Conservation (phyloP, 1,284 basidiomycete genomes). For the Uromyces viciae-fabae region DNA sequence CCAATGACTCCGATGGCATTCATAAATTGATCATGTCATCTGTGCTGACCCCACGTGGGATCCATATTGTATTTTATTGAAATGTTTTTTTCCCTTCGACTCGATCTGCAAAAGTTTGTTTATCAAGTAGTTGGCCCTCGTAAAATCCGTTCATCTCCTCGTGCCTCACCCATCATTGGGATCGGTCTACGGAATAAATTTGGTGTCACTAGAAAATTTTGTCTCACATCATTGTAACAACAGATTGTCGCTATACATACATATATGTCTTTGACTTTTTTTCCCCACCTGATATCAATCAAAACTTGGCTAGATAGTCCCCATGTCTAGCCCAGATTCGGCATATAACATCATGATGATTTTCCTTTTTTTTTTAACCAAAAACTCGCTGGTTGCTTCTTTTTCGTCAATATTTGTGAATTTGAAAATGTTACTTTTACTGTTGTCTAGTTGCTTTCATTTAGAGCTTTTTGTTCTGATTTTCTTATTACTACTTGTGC, state of each 20-base stretch:
- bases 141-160: background rate
- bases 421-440: no score
- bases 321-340: no score
- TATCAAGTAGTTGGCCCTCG: background rate
- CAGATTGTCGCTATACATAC: background rate
- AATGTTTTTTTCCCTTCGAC: background rate
- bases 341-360: no score
- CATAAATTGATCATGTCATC: background rate
- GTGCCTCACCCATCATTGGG: background rate
- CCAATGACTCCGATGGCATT: background rate
- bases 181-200: background rate
- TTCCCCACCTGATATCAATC: no score
- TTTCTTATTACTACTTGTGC: no score
- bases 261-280: no score
- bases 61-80: background rate
- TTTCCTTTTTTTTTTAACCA: no score
- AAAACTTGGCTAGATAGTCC: no score
- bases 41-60: background rate
- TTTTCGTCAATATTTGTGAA: no score
- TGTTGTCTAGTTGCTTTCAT: no score
- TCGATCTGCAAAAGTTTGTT: background rate
- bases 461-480: no score
- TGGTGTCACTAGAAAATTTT: background rate
- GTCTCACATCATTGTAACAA: background rate
- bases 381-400: no score